A percentile compares a stretch with the other conserved stretches of the same genome.
Conservation (phyloP, 2,329 filamentous ascomycete genomes). For the Penicillium sp. region DNA sequence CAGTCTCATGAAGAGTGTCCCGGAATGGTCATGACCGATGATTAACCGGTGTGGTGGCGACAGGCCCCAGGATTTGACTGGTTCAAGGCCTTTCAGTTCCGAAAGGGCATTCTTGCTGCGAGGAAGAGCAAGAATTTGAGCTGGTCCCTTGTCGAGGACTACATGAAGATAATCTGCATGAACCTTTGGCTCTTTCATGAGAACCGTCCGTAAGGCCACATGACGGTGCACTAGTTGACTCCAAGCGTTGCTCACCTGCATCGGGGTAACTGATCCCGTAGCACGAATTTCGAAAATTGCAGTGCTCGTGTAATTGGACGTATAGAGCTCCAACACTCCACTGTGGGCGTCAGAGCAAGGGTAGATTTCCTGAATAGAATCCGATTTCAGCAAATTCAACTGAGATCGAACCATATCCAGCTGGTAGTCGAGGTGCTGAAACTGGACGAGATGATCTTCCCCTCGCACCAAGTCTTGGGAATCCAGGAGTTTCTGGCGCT, state of each 20-base stretch:
- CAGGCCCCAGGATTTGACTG: not conserved
- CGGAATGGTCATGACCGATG: not conserved
- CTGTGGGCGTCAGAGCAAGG: conserved; percentile 4
- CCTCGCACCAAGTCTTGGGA: not conserved
- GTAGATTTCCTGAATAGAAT: not conserved
- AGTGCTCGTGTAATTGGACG: not conserved
- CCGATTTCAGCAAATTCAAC: not conserved
- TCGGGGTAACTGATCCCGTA: not conserved
- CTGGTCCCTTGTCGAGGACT: not conserved
- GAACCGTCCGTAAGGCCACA: not conserved
- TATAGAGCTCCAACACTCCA: conserved; percentile 5
- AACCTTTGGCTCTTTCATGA: not conserved
- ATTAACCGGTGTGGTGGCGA: conserved; percentile 1
- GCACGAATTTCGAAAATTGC: not conserved
- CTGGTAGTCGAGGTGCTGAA: not conserved
- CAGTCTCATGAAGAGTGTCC: not conserved
- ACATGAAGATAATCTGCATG: not conserved
- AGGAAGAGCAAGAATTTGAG: not conserved
- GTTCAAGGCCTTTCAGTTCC: not conserved
- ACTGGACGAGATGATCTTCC: not conserved
- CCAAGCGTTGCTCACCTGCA: conserved; percentile 1
- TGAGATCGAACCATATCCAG: not conserved
- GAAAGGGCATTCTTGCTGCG: not conserved
- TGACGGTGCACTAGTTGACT: not conserved
- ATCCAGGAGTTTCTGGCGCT: not conserved